These are phyloP conservation scores for Rhododendron williamsianum DNA, from an alignment of 148 eudicot genomes.

Conservation along the genomic window DNA sequence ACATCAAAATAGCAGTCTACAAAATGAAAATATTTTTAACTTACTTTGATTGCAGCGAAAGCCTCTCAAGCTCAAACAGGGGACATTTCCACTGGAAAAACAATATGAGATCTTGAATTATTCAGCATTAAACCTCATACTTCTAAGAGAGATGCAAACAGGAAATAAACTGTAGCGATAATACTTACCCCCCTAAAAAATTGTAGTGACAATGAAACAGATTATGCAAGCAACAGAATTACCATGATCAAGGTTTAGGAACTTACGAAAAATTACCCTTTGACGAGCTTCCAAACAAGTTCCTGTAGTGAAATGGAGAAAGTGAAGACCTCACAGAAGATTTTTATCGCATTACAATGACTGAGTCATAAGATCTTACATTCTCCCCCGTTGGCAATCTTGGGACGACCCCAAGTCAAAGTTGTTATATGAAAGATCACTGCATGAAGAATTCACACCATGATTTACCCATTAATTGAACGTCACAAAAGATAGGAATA, in stretches of 20 bases:
- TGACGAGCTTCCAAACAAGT: not conserved
- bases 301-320: not conserved
- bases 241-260: no score
- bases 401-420: not conserved
- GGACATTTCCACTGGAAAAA: slow-evolving; percentile 12
- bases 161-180: not conserved
- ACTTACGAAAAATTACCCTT: no score
- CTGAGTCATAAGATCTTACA: slow-evolving; percentile 8
- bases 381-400: slow-evolving; percentile 2
- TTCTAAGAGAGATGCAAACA: not conserved
- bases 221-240: not conserved
- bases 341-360: not conserved
- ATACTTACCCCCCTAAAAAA: no score
- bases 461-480: not conserved
- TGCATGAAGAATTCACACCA: slow-evolving; percentile 2
- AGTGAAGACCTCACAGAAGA: not conserved
- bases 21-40: not conserved
- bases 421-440: slow-evolving; percentile 30
- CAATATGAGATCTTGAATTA: not conserved
- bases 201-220: not conserved
- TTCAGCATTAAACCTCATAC: not conserved
- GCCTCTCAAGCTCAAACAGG: slow-evolving; percentile 8
- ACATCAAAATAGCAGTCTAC: not conserved
- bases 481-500: not conserved
- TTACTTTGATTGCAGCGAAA: slow-evolving; percentile 4